Conservation (phyloP, 192 early-diverging fungal species). For the Obelidium mucronatum region DNA sequence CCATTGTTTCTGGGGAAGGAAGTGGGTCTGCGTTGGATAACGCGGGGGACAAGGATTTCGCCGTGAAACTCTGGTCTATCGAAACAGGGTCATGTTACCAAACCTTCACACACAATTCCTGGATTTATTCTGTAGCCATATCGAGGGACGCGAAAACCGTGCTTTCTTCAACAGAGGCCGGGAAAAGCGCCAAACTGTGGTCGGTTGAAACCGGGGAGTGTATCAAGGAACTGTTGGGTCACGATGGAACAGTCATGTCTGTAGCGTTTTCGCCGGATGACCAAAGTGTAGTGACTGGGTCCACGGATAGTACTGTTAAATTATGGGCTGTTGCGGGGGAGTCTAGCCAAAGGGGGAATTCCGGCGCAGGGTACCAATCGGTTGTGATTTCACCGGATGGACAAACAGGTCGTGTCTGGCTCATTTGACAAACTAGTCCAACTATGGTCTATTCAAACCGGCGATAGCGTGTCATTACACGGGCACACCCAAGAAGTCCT, state of each 20-base stretch:
- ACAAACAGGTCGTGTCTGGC: conserved; percentile 12
- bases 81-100: conserved; percentile 4
- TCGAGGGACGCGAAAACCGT: not conserved
- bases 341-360: no score
- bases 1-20: conserved; percentile 17
- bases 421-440: conserved; percentile 13
- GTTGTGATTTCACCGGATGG: no score
- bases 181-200: conserved; percentile 24
- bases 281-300: not conserved
- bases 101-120: not conserved
- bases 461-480: conserved; percentile 12
- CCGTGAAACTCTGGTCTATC: not conserved
- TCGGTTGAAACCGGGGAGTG: conserved; percentile 16
- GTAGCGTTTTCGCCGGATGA: not conserved
- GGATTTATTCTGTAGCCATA: not conserved
- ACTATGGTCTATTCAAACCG: not conserved
- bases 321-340: not conserved
- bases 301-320: not conserved
- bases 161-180: not conserved
- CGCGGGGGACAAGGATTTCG: conserved; percentile 2
- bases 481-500: not conserved
- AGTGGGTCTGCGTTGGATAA: no score
- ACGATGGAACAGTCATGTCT: not conserved
- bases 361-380: no score
- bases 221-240: not conserved